phyloP scores from a whole-genome alignment of 1,139 yeast genomes.

The Taphrina pruni region DNA sequence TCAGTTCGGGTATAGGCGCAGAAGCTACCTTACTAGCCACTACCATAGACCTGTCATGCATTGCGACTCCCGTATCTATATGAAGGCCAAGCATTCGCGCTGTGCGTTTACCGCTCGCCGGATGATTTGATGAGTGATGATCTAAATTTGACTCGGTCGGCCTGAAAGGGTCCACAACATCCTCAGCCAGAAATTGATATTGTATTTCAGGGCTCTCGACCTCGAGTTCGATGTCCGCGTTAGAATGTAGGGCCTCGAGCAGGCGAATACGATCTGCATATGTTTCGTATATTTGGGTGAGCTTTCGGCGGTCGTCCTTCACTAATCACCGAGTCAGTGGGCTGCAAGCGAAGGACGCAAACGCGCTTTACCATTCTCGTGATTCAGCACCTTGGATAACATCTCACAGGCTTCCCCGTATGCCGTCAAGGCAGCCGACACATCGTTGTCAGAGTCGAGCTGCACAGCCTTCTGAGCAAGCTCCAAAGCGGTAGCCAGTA shows the following conservation, averaged over 20 bases:
- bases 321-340: not conserved
- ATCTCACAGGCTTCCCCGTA: constrained; percentile 29
- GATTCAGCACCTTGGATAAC: constrained; percentile 11
- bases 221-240: not conserved
- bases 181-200: not conserved
- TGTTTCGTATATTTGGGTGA: constrained; percentile 29
- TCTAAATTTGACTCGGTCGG: not conserved
- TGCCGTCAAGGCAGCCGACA: constrained; percentile 19
- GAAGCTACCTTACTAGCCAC: not conserved
- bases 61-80: not conserved
- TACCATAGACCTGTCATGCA: not conserved
- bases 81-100: not conserved
- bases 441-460: constrained; percentile 24
- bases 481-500: constrained; percentile 26
- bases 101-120: not conserved
- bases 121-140: not conserved
- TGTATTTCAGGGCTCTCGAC: not conserved
- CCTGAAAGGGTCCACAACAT: not conserved
- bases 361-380: constrained; percentile 6
- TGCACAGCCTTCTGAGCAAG: constrained; percentile 34
- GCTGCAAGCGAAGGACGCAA: not conserved
- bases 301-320: constrained; percentile 19
- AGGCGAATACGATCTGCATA: constrained; percentile 28
- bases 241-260: constrained; percentile 11
- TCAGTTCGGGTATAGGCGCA: not conserved